Conservation (phyloP, 176 grass and related monocot species). For the Pontederia paniculata region DNA sequence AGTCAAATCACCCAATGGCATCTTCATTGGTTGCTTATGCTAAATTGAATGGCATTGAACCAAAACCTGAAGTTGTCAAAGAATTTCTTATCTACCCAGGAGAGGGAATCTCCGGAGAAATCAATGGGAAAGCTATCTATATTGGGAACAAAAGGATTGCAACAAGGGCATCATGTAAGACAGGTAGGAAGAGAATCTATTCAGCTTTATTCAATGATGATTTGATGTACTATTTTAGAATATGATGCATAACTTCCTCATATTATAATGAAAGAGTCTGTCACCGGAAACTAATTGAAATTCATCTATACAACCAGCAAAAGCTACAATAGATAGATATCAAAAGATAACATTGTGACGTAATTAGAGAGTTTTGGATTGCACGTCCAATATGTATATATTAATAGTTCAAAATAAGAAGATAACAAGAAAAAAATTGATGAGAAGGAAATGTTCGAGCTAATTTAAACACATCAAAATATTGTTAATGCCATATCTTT, state of each 20-base stretch:
- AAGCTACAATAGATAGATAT: too few relatives aligned
- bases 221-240: not conserved
- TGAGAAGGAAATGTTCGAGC: too few relatives aligned
- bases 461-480: too few relatives aligned
- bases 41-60: not conserved
- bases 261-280: not conserved
- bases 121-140: constrained; percentile 5
- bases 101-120: constrained; percentile 4
- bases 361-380: too few relatives aligned
- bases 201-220: not conserved
- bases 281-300: too few relatives aligned
- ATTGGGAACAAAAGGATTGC: constrained; percentile 12
- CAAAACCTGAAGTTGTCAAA: constrained; percentile 1
- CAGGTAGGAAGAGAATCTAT: not conserved
- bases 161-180: constrained; percentile 3
- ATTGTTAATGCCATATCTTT: too few relatives aligned
- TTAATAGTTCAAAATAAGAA: too few relatives aligned
- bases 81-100: constrained; percentile 6
- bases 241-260: not conserved
- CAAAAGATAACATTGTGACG: too few relatives aligned
- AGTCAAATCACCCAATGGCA: constrained; percentile 11
- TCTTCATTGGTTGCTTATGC: not conserved
- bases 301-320: too few relatives aligned
- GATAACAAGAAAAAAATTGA: too few relatives aligned
- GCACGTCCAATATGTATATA: too few relatives aligned